Evolutionary conservation across 2,329 filamentous ascomycete genomes (phyloP).

Genomic region (Aspergillus arachidicola): DNA sequence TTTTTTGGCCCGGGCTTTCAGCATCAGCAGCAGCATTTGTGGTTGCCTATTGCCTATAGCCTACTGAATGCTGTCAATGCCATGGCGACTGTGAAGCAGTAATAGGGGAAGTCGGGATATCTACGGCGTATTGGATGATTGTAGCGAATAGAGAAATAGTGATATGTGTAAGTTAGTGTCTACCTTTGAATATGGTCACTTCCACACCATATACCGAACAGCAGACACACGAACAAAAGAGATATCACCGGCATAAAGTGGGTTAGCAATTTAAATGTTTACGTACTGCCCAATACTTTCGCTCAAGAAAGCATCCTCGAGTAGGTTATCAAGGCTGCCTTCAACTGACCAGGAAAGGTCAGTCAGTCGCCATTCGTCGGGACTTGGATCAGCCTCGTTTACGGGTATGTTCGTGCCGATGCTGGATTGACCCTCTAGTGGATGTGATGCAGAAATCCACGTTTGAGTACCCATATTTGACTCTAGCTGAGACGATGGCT

Average conservation of each 20-base stretch:
- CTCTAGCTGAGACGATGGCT: neutral
- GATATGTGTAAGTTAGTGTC: no score
- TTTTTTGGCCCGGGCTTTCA: no score
- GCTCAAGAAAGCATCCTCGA: neutral
- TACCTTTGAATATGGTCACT: no score
- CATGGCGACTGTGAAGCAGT: no score
- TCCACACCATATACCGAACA: neutral
- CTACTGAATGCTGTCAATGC: no score
- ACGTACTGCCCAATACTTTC: neutral
- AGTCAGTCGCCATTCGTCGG: constrained; percentile 1
- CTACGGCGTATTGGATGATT: no score
- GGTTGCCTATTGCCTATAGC: no score
- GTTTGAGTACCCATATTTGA: neutral
- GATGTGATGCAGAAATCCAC: neutral
- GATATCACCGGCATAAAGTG: accelerated
- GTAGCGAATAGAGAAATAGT: no score
- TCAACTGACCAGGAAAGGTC: constrained; percentile 15
- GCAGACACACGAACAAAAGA: neutral
- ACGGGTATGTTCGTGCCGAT: neutral
- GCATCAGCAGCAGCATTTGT: no score
- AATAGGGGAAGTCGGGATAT: no score
- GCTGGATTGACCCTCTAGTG: neutral
- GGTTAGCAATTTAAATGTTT: neutral
- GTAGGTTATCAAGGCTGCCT: constrained; percentile 4
- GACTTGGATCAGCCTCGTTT: neutral